These are phyloP conservation scores for Syncephalastrum racemosum DNA, from an alignment of 371 early-diverging fungal genomes.

Conservation along the genomic window DNA sequence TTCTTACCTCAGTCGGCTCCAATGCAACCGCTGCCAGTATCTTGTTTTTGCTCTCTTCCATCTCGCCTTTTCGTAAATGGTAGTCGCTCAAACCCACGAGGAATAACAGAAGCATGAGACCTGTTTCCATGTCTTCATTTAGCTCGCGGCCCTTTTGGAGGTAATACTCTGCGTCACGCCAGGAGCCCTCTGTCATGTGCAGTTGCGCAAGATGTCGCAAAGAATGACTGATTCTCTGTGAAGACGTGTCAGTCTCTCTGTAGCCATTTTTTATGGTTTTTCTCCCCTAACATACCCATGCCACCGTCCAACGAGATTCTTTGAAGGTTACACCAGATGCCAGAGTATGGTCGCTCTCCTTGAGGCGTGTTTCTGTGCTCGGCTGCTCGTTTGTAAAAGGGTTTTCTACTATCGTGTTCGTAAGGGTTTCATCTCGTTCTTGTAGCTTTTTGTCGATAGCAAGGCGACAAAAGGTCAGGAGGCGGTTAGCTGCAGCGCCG, in stretches of 20 bases:
- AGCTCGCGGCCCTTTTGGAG: constrained; percentile 56
- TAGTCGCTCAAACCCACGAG: constrained; percentile 55
- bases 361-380: constrained; percentile 2
- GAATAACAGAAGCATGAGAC: constrained; percentile 41
- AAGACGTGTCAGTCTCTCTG: background rate
- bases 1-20: constrained; percentile 13
- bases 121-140: constrained; percentile 51
- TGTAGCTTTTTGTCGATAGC: constrained; percentile 1
- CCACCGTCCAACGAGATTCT: constrained; percentile 45
- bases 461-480: constrained; percentile 7
- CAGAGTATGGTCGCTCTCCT: background rate
- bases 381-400: constrained; percentile 11
- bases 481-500: constrained; percentile 9
- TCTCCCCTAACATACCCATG: constrained; percentile 24
- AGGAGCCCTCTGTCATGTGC: constrained; percentile 64
- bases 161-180: constrained; percentile 70
- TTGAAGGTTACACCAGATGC: constrained; percentile 18
- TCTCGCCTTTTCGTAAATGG: constrained; percentile 45
- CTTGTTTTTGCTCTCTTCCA: constrained; percentile 37
- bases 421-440: constrained; percentile 1
- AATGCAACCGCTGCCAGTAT: constrained; percentile 25
- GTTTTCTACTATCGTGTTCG: constrained; percentile 4
- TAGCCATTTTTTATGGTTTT: background rate
- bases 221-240: constrained; percentile 44
- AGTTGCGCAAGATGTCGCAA: constrained; percentile 54